Evolutionary conservation across 805 yeast species (phyloP).

Genomic region (Zygosaccharomyces kombuchaensis): DNA sequence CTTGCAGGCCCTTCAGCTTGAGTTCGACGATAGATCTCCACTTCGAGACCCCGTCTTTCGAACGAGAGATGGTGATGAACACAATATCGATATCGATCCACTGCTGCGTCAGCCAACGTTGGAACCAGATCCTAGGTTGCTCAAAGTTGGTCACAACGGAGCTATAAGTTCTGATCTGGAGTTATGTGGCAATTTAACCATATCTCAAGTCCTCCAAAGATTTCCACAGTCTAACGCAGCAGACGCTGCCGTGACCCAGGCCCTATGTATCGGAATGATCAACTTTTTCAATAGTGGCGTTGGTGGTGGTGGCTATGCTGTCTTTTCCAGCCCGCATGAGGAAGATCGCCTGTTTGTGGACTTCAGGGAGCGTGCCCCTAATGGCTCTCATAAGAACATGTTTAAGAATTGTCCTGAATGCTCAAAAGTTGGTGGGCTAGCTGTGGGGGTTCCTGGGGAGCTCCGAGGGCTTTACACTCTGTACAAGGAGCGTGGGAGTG

Average conservation of each 20-base stretch:
- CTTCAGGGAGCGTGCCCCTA: conserved; percentile 88
- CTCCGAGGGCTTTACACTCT: conserved; percentile 72
- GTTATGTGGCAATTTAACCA: conserved; percentile 30
- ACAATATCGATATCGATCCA: conserved; percentile 40
- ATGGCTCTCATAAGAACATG: conserved; percentile 58
- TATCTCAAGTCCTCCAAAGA: conserved; percentile 26
- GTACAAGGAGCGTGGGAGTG: conserved; percentile 60
- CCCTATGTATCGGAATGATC: conserved; percentile 80
- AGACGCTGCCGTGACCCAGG: conserved; percentile 86
- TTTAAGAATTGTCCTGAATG: conserved; percentile 43
- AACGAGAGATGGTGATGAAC: conserved; percentile 37
- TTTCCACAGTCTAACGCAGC: conserved; percentile 70
- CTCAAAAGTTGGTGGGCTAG: conserved; percentile 78
- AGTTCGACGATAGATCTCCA: background rate
- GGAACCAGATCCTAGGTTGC: conserved; percentile 30
- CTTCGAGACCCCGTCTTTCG: conserved; percentile 56
- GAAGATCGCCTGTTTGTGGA: conserved; percentile 61
- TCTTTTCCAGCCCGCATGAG: conserved; percentile 34
- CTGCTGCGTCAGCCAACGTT: conserved; percentile 36
- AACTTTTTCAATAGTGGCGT: conserved; percentile 84
- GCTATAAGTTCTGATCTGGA: conserved; percentile 39
- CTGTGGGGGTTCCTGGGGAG: conserved; percentile 90
- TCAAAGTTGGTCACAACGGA: conserved; percentile 27
- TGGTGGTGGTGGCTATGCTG: conserved; percentile 87
- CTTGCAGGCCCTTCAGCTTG: background rate